These are phyloP conservation scores for Calocybe gangraenosa DNA, from an alignment of 768 basidiomycete genomes.

Conservation along the genomic window DNA sequence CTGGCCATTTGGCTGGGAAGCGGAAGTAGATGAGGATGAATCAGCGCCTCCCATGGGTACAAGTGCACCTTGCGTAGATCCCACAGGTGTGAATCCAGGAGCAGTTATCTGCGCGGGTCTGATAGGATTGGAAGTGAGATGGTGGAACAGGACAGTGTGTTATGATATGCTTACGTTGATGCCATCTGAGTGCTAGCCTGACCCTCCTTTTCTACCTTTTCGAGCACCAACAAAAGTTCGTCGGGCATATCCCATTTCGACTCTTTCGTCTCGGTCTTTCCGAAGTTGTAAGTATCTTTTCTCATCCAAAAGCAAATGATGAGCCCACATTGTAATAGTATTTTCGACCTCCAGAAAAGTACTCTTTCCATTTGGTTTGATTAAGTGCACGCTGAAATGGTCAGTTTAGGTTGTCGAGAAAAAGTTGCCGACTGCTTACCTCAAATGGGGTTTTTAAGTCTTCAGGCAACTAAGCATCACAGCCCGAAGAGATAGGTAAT, in stretches of 20 bases:
- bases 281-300: constrained; percentile 6
- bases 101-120: constrained; percentile 32
- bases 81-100: constrained; percentile 39
- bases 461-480: constrained; percentile 21
- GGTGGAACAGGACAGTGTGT: neutral
- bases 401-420: constrained; percentile 9
- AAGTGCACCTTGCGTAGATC: constrained; percentile 49
- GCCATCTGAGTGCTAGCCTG: constrained; percentile 33
- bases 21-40: constrained; percentile 44
- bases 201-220: constrained; percentile 79
- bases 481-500: neutral
- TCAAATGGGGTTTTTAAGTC: constrained; percentile 92
- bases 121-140: constrained; percentile 6
- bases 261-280: constrained; percentile 82
- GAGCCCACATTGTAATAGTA: constrained; percentile 81
- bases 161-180: constrained; percentile 23
- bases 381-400: constrained; percentile 70
- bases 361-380: constrained; percentile 95
- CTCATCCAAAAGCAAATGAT: neutral
- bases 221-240: constrained; percentile 79
- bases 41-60: constrained; percentile 50
- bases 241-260: constrained; percentile 99
- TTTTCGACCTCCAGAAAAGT: constrained; percentile 86
- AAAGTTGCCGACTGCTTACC: constrained; percentile 45
- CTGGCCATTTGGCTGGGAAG: constrained; percentile 42